phyloP scores from a whole-genome alignment of 2,329 filamentous ascomycete species.

The Colletotrichum cuscutae region DNA sequence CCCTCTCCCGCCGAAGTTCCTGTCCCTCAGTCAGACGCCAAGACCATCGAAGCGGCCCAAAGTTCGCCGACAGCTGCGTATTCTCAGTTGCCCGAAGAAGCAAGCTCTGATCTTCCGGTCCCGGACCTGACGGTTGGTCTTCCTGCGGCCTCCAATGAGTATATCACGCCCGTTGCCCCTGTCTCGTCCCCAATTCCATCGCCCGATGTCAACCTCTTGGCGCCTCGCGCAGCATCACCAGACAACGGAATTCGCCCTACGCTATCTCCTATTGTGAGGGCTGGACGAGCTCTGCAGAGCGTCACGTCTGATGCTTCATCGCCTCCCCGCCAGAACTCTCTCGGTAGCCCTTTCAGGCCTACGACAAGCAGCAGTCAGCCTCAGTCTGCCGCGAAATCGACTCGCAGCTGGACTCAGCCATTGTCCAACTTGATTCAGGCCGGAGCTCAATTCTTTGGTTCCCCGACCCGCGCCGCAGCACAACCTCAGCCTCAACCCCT shows the following conservation, averaged over 20 bases:
- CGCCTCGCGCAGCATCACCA: slow-evolving; percentile 25
- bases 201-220: slow-evolving; percentile 31
- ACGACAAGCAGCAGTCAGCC: slow-evolving; percentile 30
- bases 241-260: slow-evolving; percentile 52
- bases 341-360: slow-evolving; percentile 65
- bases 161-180: slow-evolving; percentile 50
- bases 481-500: slow-evolving; percentile 17
- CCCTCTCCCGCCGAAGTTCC: slow-evolving; percentile 47
- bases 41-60: slow-evolving; percentile 21
- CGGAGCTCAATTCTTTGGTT: slow-evolving; percentile 34
- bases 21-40: slow-evolving; percentile 28
- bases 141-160: slow-evolving; percentile 26
- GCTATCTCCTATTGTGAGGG: slow-evolving; percentile 68
- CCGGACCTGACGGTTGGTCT: slow-evolving; percentile 14
- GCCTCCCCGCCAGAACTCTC: slow-evolving; percentile 59
- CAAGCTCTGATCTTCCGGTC: slow-evolving; percentile 27
- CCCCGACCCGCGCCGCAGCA: slow-evolving; percentile 9
- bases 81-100: not conserved
- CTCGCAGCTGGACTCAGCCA: slow-evolving; percentile 31
- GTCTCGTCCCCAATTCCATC: slow-evolving; percentile 47
- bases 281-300: slow-evolving; percentile 65
- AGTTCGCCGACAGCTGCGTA: slow-evolving; percentile 17
- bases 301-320: slow-evolving; percentile 69
- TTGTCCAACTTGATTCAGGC: slow-evolving; percentile 33
- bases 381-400: slow-evolving; percentile 27